Percentiles rank a stretch among this genome's conserved stretches.
Evolutionary conservation across 2,329 filamentous ascomycete genomes (phyloP).

Genomic region (Cordyceps militaris): DNA sequence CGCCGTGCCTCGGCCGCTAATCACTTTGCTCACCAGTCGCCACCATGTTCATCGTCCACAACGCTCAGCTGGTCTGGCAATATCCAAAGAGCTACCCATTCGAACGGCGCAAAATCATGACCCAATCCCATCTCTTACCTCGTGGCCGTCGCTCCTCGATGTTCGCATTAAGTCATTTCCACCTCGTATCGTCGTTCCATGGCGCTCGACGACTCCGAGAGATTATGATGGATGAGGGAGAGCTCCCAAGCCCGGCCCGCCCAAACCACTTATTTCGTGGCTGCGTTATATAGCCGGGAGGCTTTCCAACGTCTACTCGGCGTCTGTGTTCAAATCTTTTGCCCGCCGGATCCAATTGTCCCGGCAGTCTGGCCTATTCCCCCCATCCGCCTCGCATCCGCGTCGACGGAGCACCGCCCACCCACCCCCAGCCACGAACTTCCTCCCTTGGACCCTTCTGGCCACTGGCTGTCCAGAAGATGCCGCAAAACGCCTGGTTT

Average conservation of each 20-base stretch:
- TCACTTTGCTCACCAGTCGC: not conserved
- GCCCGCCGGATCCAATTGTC: not conserved
- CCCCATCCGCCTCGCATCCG: not conserved
- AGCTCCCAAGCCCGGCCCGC: not conserved
- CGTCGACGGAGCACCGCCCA: not conserved
- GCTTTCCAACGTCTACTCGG: conserved; percentile 1
- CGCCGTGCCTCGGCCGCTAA: not conserved
- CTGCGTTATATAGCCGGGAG: not conserved
- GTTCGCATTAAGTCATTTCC: conserved; percentile 1
- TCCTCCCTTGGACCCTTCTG: conserved; percentile 6
- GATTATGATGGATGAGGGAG: not conserved
- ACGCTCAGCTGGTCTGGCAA: not conserved
- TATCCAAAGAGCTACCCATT: not conserved
- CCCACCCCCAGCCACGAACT: not conserved
- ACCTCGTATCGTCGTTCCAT: not conserved
- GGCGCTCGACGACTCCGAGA: not conserved
- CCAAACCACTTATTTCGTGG: not conserved
- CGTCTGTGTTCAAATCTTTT: not conserved
- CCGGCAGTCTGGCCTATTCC: not conserved
- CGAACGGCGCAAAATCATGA: not conserved
- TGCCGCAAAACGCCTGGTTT: not conserved
- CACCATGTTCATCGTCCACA: not conserved
- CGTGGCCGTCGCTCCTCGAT: not conserved
- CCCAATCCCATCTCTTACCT: not conserved
- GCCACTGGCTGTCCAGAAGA: not conserved